Evolutionary conservation across 768 basidiomycete species (phyloP), one percentile per base, ranked within the genome.

Genomic region (Boletus rubropictus): DNA sequence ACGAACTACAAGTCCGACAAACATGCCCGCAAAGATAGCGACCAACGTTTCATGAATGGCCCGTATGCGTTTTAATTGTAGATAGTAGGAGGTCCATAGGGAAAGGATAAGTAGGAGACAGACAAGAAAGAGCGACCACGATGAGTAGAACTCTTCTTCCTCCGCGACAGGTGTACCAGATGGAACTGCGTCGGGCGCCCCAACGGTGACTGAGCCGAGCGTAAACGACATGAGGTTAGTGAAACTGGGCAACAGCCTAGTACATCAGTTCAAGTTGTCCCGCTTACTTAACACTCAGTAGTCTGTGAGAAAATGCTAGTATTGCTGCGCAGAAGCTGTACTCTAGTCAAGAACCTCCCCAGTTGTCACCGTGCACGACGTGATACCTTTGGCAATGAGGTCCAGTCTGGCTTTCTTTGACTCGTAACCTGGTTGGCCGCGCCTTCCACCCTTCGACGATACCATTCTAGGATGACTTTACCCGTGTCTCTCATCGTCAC

Each of bases 21-120:
- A 78, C 91, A 96, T 97, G 34, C 96, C 93, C 7, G 93, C 92
- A 62, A 93, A 82, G 54, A 98, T 92, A 18, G 94, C 88, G 17
- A 99, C 89, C 25, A 97, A 74, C 0, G 96, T 99, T 70, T 99
- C 96, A 59, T 99, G 93, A 11, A 99, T 80, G 15, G 90, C 87
- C 46, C 93, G 82, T 70, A 99, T 99, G 41, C 87, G 79, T 65
- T 94, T 92, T 61, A 97, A 90, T 75, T 98, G 94, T 4, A 99
- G 82, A 62, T 97, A 98, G 72, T 99, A 99, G 22, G 90, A 93
- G 18, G 92, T 96, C 80, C 86, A 90, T 48, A 99, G 79, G 7
- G 95, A 96, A 53, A 96, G 74, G 45, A 98, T 87, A 51, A 99
- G 85, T 28, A 99, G 82, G 52, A 90, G 67, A 72, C 90, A 90